phyloP scores from a whole-genome alignment of 768 basidiomycete genomes.

The Termitomyces sp. region DNA sequence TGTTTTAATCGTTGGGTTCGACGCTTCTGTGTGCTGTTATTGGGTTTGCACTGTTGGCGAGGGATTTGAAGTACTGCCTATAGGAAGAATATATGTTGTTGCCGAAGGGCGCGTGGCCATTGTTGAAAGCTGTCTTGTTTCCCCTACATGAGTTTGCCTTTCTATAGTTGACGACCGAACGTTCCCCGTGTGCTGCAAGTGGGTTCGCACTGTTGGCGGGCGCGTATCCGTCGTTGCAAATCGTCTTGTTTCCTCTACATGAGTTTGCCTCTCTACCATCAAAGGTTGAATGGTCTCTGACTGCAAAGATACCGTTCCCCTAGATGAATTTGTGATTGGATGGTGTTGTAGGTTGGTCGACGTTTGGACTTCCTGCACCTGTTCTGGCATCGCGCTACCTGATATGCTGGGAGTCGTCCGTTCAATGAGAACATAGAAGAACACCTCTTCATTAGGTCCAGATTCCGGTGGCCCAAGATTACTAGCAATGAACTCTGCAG shows the following conservation, averaged over 20 bases:
- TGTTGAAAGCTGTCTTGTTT: neutral
- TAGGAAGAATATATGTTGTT: too few species aligned
- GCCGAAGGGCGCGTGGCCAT: neutral
- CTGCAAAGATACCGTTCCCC: too few species aligned
- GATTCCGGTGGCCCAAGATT: neutral
- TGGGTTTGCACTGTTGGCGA: too few species aligned
- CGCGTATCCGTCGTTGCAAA: neutral
- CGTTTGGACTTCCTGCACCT: neutral
- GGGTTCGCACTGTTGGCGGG: neutral
- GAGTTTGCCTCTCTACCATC: neutral
- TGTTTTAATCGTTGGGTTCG: too few species aligned
- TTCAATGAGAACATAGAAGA: neutral
- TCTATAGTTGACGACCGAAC: neutral
- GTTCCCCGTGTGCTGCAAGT: neutral
- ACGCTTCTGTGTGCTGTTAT: too few species aligned
- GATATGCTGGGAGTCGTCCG: neutral
- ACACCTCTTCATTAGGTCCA: neutral
- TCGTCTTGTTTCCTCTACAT: neutral
- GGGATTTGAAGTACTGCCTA: too few species aligned
- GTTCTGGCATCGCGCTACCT: neutral
- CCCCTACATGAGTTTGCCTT: neutral
- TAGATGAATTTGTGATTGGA: neutral
- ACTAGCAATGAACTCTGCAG: neutral
- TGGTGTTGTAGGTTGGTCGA: neutral
- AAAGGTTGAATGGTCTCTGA: neutral